Evolutionary conservation across 2,329 filamentous ascomycete genomes (phyloP).

Genomic region (Colletotrichum tofieldiae): DNA sequence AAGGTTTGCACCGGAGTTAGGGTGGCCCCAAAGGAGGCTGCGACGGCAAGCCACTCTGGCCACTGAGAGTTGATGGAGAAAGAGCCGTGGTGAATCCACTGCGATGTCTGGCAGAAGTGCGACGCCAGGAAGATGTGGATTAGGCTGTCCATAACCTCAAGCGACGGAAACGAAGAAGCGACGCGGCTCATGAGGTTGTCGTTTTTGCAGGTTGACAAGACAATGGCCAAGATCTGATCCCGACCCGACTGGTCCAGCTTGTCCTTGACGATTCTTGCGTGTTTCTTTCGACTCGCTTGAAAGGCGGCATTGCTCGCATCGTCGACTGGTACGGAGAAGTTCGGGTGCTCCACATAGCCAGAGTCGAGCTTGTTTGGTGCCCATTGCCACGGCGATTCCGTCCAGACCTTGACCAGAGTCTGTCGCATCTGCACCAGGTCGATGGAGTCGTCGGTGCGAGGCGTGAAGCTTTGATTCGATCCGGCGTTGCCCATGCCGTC

Average conservation of each 20-base stretch:
- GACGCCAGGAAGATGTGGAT: conserved; percentile 73
- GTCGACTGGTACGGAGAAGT: conserved; percentile 60
- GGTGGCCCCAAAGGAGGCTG: conserved; percentile 73
- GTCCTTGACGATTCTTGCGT: conserved; percentile 60
- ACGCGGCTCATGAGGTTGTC: conserved; percentile 66
- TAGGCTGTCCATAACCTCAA: conserved; percentile 73
- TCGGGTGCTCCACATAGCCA: conserved; percentile 60
- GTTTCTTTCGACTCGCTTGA: conserved; percentile 55
- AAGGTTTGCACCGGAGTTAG: conserved; percentile 71
- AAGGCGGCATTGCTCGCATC: conserved; percentile 58
- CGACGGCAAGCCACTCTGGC: conserved; percentile 73
- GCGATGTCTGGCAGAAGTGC: conserved; percentile 70
- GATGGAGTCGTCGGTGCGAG: conserved; percentile 55
- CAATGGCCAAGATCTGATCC: conserved; percentile 76
- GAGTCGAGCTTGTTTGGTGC: conserved; percentile 61
- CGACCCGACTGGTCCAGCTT: conserved; percentile 64
- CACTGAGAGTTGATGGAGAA: conserved; percentile 69
- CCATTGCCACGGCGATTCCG: conserved; percentile 67
- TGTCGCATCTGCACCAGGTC: conserved; percentile 64
- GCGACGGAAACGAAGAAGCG: conserved; percentile 74
- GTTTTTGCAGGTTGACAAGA: conserved; percentile 72
- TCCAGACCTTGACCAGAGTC: conserved; percentile 64
- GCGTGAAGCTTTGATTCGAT: conserved; percentile 48
- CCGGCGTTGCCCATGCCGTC: conserved; percentile 53
- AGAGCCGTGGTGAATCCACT: conserved; percentile 74